These are phyloP conservation scores for Suillus subalutaceus DNA, from an alignment of 768 basidiomycete species.

Conservation along the genomic window DNA sequence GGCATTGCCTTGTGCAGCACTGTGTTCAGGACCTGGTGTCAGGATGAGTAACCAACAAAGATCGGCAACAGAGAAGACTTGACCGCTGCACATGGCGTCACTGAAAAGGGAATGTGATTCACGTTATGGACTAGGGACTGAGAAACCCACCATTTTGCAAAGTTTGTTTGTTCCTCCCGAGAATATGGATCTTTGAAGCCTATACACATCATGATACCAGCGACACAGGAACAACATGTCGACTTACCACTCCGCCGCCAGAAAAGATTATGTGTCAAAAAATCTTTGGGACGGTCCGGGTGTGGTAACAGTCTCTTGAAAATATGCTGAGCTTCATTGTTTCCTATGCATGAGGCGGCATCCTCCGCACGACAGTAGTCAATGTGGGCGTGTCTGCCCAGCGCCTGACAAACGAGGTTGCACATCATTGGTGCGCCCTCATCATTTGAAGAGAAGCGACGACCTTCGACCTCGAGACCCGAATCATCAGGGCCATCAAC, in stretches of 20 bases:
- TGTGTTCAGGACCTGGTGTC: conserved; percentile 52
- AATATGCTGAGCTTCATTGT: conserved; percentile 51
- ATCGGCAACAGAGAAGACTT: too few species aligned
- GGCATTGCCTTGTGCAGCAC: conserved; percentile 36
- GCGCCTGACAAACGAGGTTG: conserved; percentile 54
- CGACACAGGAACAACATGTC: background rate
- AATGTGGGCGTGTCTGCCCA: conserved; percentile 61
- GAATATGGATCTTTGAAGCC: conserved; percentile 69
- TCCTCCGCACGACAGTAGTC: conserved; percentile 53
- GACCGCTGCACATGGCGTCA: conserved; percentile 56
- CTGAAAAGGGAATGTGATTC: conserved; percentile 26
- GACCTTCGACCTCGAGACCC: conserved; percentile 54
- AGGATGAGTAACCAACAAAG: background rate
- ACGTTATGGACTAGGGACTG: background rate
- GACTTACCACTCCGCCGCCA: conserved; percentile 60
- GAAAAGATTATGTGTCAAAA: conserved; percentile 53
- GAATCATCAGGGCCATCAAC: conserved; percentile 54
- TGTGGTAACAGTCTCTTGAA: conserved; percentile 44
- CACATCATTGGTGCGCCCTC: conserved; percentile 69
- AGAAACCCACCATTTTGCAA: conserved; percentile 51
- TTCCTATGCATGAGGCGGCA: conserved; percentile 38
- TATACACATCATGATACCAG: conserved; percentile 20
- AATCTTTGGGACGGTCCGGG: conserved; percentile 52
- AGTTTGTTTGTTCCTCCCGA: conserved; percentile 54
- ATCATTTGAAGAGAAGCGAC: conserved; percentile 54